These are phyloP conservation scores for Sphaceloma murrayae DNA, from an alignment of 2,329 filamentous ascomycete genomes.

Conservation along the genomic window DNA sequence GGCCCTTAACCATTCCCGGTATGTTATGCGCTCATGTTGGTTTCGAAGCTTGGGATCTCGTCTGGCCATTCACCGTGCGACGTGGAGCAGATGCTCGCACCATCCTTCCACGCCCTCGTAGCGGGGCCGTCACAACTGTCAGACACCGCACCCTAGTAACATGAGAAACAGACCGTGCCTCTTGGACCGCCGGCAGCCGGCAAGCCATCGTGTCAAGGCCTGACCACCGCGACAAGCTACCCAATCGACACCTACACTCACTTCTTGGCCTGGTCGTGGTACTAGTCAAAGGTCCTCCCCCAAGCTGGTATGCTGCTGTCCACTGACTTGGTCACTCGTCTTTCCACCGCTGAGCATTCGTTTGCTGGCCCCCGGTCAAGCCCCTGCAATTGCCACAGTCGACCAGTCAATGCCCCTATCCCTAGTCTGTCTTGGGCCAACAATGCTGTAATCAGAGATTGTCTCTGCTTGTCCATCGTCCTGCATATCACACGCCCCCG, in stretches of 20 bases:
- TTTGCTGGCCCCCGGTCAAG: conserved; percentile 13
- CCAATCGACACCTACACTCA: conserved; percentile 5
- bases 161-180: conserved; percentile 6
- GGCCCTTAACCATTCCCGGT: conserved; percentile 3
- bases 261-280: conserved; percentile 3
- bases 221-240: not conserved
- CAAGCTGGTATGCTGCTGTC: no score
- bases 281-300: conserved; percentile 5
- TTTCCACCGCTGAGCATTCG: not conserved
- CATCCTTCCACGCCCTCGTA: not conserved
- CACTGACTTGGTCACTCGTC: no score
- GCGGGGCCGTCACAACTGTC: no score
- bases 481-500: not conserved
- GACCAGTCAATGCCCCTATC: no score
- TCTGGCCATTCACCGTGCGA: not conserved
- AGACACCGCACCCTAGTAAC: conserved; percentile 2
- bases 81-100: no score
- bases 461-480: not conserved
- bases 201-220: not conserved
- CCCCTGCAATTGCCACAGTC: no score
- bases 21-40: conserved; percentile 1
- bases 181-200: not conserved
- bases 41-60: conserved; percentile 1
- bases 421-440: not conserved
- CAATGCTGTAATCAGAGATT: not conserved